Evolutionary conservation across 352 stramenopile species (phyloP).

Genomic region (Globisporangium lucens): DNA sequence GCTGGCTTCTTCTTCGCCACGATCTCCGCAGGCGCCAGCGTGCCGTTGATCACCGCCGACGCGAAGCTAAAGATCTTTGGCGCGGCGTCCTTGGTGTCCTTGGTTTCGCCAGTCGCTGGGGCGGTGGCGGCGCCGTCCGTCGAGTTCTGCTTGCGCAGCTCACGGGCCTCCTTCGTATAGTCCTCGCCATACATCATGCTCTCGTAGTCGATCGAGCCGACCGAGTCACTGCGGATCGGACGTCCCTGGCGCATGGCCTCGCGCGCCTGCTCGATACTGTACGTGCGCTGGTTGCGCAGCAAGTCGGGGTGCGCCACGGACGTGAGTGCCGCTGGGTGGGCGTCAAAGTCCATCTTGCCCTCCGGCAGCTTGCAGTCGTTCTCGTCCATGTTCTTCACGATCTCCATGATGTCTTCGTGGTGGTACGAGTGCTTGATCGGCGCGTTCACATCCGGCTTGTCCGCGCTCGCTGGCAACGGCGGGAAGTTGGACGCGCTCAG

Average conservation of each 20-base stretch:
- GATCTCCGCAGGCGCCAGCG: conserved; percentile 35
- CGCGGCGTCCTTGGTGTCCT: conserved; percentile 11
- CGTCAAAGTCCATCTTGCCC: conserved; percentile 82
- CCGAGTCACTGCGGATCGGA: conserved; percentile 84
- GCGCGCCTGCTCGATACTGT: conserved; percentile 91
- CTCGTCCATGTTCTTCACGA: conserved; percentile 90
- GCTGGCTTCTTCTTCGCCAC: conserved; percentile 49
- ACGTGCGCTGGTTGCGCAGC: conserved; percentile 89
- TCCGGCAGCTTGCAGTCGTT: conserved; percentile 68
- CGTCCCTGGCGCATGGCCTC: conserved; percentile 88
- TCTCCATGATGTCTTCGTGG: conserved; percentile 91
- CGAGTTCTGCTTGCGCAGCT: conserved; percentile 55
- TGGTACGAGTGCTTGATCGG: conserved; percentile 73
- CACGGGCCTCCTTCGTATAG: conserved; percentile 84
- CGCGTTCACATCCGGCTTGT: conserved; percentile 33
- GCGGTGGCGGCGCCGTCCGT: conserved; percentile 20
- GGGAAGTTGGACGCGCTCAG: conserved; percentile 83
- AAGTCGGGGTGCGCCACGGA: conserved; percentile 79
- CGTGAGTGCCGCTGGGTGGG: conserved; percentile 74
- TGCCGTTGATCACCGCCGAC: conserved; percentile 76
- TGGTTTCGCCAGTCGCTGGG: not conserved
- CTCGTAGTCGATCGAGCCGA: conserved; percentile 87
- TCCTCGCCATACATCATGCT: conserved; percentile 90
- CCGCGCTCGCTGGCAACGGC: conserved; percentile 47
- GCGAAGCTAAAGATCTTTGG: conserved; percentile 69